Evolutionary conservation across 805 yeast species (phyloP).

Genomic region (Sugiyamaella mastotermitis): DNA sequence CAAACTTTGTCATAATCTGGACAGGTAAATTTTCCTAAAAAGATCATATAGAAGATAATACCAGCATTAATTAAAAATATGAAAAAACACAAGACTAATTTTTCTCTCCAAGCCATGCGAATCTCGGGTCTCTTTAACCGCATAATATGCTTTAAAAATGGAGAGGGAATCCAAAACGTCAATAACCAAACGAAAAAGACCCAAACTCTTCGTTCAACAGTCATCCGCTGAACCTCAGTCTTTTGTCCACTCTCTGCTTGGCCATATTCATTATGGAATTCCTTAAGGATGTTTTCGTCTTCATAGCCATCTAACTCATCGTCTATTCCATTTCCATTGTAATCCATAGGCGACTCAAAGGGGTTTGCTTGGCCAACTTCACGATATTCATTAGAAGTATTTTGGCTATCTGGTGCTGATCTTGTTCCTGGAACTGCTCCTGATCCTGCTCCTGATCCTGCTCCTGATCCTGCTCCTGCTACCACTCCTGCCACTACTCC

Average conservation of each 20-base stretch:
- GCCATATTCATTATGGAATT: constrained; percentile 1
- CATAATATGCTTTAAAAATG: constrained; percentile 29
- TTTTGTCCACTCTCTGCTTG: constrained; percentile 19
- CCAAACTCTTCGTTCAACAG: constrained; percentile 32
- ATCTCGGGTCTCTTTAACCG: constrained; percentile 37
- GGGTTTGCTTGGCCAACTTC: constrained; percentile 4
- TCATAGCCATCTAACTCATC: constrained; percentile 12
- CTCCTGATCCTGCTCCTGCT: neutral
- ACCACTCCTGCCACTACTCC: constrained; percentile 1
- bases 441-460: neutral
- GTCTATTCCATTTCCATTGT: constrained; percentile 10
- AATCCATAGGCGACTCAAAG: constrained; percentile 3
- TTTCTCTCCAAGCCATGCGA: constrained; percentile 40
- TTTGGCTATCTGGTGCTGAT: neutral
- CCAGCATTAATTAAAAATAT: constrained; percentile 33
- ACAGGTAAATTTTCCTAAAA: constrained; percentile 33
- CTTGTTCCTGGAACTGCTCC: neutral
- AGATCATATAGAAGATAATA: constrained; percentile 38
- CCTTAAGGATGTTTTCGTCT: constrained; percentile 1
- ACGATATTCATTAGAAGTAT: neutral
- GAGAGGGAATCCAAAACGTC: constrained; percentile 38
- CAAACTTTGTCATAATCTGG: constrained; percentile 38
- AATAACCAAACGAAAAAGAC: constrained; percentile 34
- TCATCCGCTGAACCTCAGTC: constrained; percentile 27
- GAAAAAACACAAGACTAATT: constrained; percentile 31